These are phyloP conservation scores for Kodamaea sp. DNA, from an alignment of 1,139 yeast species.

Conservation along the genomic window DNA sequence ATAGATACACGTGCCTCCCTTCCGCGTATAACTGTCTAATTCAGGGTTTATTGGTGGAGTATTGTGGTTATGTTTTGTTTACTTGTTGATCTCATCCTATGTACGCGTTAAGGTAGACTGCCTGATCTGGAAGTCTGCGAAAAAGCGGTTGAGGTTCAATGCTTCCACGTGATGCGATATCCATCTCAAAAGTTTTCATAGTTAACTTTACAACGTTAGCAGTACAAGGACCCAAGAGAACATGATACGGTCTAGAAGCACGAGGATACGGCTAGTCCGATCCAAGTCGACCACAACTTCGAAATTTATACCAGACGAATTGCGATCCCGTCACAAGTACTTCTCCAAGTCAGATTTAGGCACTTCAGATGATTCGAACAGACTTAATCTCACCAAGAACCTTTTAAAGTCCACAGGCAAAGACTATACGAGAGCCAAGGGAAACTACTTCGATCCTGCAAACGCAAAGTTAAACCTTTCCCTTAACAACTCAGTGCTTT, in stretches of 20 bases:
- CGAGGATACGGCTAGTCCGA: constrained; percentile 3
- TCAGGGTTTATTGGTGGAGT: no score
- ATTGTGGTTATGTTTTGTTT: no score
- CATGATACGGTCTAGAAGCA: no score
- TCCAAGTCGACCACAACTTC: constrained; percentile 1
- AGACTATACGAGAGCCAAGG: constrained; percentile 5
- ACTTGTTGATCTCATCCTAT: no score
- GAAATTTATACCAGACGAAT: constrained; percentile 7
- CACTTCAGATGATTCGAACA: background rate
- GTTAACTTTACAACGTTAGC: background rate
- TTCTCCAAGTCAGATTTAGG: constrained; percentile 1
- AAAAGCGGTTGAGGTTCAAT: background rate
- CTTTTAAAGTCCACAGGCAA: constrained; percentile 9
- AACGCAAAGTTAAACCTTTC: constrained; percentile 14
- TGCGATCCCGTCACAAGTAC: background rate
- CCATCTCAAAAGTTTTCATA: constrained; percentile 2
- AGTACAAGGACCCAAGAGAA: no score
- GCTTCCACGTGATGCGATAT: constrained; percentile 4
- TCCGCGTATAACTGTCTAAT: no score
- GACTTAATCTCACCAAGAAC: constrained; percentile 4
- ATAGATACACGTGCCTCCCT: no score
- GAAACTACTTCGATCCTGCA: constrained; percentile 16
- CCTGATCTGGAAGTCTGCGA: constrained; percentile 6
- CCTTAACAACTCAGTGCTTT: constrained; percentile 15
- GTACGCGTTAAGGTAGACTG: no score